phyloP scores from a whole-genome alignment of 768 basidiomycete genomes.

The Asterophora lycoperdoides region DNA sequence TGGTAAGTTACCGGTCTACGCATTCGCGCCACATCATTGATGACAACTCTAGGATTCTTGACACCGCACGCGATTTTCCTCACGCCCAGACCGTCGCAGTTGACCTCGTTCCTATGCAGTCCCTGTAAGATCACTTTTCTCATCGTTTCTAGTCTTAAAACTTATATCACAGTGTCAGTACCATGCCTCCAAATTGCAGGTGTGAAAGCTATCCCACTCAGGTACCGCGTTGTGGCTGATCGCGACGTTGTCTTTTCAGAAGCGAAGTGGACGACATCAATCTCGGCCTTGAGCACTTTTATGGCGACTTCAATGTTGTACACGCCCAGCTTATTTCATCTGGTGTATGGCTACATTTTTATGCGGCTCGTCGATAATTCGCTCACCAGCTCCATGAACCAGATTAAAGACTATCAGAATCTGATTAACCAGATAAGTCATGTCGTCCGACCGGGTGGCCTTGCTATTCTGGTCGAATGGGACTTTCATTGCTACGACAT shows the following conservation, averaged over 20 bases:
- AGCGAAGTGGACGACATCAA: conserved; percentile 85
- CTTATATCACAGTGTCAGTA: conserved; percentile 31
- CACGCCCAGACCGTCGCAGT: conserved; percentile 66
- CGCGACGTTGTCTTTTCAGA: conserved; percentile 32
- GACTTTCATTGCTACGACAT: conserved; percentile 61
- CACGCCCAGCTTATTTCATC: conserved; percentile 69
- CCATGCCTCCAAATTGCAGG: conserved; percentile 71
- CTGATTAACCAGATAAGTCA: conserved; percentile 65
- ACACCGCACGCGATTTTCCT: conserved; percentile 70
- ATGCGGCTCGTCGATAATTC: conserved; percentile 12
- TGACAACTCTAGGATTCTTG: conserved; percentile 56
- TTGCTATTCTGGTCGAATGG: conserved; percentile 64
- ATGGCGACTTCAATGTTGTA: conserved; percentile 71
- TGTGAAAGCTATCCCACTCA: conserved; percentile 21
- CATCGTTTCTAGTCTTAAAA: conserved; percentile 13
- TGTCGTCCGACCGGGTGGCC: conserved; percentile 66
- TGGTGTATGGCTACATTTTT: conserved; percentile 49
- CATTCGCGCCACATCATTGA: conserved; percentile 7
- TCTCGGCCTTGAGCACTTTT: conserved; percentile 78
- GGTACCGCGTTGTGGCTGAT: conserved; percentile 5
- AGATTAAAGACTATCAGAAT: conserved; percentile 62
- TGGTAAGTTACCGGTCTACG: conserved; percentile 44
- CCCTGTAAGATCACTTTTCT: conserved; percentile 41
- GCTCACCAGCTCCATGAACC: conserved; percentile 14
- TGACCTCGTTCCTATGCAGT: conserved; percentile 78